Evolutionary conservation across 176 grass and related monocot species (phyloP).

Genomic region (Oropetium thomaeum): DNA sequence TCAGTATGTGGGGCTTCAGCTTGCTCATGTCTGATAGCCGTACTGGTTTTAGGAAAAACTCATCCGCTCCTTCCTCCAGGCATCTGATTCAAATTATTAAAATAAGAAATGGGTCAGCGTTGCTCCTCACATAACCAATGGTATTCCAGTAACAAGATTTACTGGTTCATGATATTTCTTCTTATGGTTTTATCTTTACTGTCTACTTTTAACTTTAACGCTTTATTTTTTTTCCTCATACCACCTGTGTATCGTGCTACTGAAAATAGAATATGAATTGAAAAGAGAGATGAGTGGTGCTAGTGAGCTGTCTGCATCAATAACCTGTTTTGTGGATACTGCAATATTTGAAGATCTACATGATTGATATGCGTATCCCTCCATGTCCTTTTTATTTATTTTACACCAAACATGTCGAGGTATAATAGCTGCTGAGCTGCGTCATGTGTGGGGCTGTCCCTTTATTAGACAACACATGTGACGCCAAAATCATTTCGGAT

Average conservation of each 20-base stretch:
- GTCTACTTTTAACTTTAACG: background rate
- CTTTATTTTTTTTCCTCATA: background rate
- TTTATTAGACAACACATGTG: constrained; percentile 37
- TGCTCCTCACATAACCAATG: background rate
- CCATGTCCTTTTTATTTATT: constrained; percentile 35
- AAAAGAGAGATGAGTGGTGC: constrained; percentile 21
- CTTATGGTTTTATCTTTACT: background rate
- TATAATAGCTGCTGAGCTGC: constrained; percentile 30
- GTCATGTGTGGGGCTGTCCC: constrained; percentile 13
- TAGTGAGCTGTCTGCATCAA: constrained; percentile 24
- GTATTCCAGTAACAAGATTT: background rate
- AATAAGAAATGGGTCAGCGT: background rate
- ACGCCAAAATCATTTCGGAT: constrained; percentile 25
- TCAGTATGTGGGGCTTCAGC: constrained; percentile 83
- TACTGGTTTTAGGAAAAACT: constrained; percentile 95
- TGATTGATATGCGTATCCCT: constrained; percentile 38
- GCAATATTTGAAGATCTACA: constrained; percentile 27
- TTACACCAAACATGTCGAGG: background rate
- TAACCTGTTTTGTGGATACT: constrained; percentile 24
- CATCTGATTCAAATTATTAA: constrained; percentile 56
- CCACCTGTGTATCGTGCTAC: background rate
- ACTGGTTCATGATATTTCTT: background rate
- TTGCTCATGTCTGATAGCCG: constrained; percentile 82
- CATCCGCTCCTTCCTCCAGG: constrained; percentile 93
- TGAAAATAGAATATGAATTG: constrained; percentile 25